Evolutionary conservation across 441 rosid species (phyloP), one percentile per base, ranked within the genome.

Genomic region (Mallotus repandus): DNA sequence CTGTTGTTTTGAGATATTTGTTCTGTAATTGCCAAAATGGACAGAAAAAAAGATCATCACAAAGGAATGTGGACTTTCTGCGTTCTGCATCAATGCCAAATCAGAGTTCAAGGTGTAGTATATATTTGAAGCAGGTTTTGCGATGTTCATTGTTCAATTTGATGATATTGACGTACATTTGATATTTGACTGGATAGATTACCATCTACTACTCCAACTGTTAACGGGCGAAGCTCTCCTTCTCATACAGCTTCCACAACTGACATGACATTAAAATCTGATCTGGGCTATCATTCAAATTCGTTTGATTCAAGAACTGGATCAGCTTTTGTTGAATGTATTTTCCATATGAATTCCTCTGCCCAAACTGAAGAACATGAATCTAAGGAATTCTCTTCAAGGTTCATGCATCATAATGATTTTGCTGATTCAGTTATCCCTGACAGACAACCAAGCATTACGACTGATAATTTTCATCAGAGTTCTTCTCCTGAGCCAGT

Each of bases 11-110:
- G 56, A 43, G 69, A 54, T 72, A 57, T 58, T 38, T 19, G 63
- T 63, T 77, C 69, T 55, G 4, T 53, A 71, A 56, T 63, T 81
- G 71, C 73, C 46, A 74, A 72, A 74, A 82, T 90, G 78, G 53
- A 79, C 97, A 93, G 98, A 93, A 88, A 85, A 92, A 86, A 80
- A 85, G 84, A 59, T 72, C 92, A 2, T 82, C 88, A 3, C 76
- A 56, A 58, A 87, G 89, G 79, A 91, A 88, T 74, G 87, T 87
- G 35, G 91, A 88, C 74, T 73, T 87, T 76, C 74, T 90, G 68
- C 79, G 75, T 75, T 69, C 77, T 65, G 81, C 88, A 22, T 85
- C 91, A 19, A 54, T 88, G 66, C 83, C 84, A 72, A 89, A 83
- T 80, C 92, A 71, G 49, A 84, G 81, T 81, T 78, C 83, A 83